Base-by-base conservation (phyloP, 2,329 filamentous ascomycete species). In the Colletotrichum filicis region DNA sequence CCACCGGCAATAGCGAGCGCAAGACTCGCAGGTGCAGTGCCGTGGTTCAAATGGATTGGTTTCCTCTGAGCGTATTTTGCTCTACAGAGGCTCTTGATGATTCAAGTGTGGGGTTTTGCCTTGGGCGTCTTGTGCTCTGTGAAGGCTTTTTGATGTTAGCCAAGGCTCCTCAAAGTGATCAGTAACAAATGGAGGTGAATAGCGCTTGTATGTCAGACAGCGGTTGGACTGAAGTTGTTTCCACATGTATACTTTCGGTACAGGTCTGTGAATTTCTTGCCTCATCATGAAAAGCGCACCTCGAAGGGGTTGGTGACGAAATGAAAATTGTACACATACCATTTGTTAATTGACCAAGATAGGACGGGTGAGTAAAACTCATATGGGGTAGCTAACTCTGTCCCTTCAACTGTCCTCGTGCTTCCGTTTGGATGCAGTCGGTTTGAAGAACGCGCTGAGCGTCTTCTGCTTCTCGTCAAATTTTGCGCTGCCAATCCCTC, bases 211-310 rank as follows among this genome's bases (percentile, higher is more conserved):
- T 80, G 81, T 94, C 92, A 94, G 92, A 94, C 91, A 94, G 92
- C 92, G 93, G 92, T 94, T 94, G 92, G 91, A 92, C 91, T 35
- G 90, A 92, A 90, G 85, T 84, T 86, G 81, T 86, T 88, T 93
- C 92, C 88, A 93, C 92, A 94, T 87, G 68, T 76, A 79, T 79
- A 81, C 80, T 83, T 93, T 94, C 92, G 88, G 93, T 92, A 93
- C 92, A 95, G 93, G 92, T 95, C 92, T 94, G 92, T 94, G 92
- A 92, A 89, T 85, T 86, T 88, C 85, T 79, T 85, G 82, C 88
- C 85, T 94, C 92, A 93, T 94, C 93, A 94, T 90, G 72, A 80
- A 86, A 86, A 89, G 86, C 89, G 57, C 69, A 19, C 42, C 19
- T 49, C 19, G 1, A 8, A 11, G 19, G 19, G n/a, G 35, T 57